phyloP scores from a whole-genome alignment of 768 basidiomycete species.

The Mycena indigotica region DNA sequence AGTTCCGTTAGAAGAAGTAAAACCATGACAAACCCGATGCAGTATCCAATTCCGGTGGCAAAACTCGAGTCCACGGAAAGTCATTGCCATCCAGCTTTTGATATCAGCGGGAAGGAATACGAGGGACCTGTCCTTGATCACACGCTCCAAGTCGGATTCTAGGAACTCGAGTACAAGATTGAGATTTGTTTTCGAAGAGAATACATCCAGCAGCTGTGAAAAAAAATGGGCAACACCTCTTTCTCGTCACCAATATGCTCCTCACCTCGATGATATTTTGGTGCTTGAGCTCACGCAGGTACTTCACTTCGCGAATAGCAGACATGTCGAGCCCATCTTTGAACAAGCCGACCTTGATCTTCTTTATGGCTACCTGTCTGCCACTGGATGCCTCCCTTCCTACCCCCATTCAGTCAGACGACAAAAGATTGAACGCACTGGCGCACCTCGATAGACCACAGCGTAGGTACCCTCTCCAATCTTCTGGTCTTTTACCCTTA shows the following conservation, averaged over 20 bases:
- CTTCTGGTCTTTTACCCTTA: constrained; percentile 79
- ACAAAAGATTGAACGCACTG: not conserved
- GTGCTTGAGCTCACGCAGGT: constrained; percentile 90
- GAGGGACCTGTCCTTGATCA: constrained; percentile 90
- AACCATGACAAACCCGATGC: constrained; percentile 67
- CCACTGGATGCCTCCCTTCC: constrained; percentile 75
- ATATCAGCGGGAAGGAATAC: constrained; percentile 95
- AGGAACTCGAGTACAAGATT: constrained; percentile 97
- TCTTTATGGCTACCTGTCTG: constrained; percentile 94
- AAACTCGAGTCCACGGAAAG: constrained; percentile 95
- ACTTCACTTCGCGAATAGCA: constrained; percentile 97
- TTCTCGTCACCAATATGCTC: not conserved
- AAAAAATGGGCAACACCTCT: not conserved
- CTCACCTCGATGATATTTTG: constrained; percentile 91
- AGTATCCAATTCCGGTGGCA: constrained; percentile 94
- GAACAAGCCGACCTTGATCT: constrained; percentile 95
- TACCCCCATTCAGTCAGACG: constrained; percentile 31
- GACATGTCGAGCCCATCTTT: constrained; percentile 99
- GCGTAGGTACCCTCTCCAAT: constrained; percentile 94
- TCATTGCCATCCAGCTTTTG: constrained; percentile 99
- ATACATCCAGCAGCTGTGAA: constrained; percentile 88
- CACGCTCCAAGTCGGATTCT: constrained; percentile 93
- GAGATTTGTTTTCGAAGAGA: constrained; percentile 93
- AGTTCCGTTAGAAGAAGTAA: not conserved
- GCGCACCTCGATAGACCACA: constrained; percentile 87